A percentile compares a stretch with the other conserved stretches of the same genome.
Conservation (phyloP, 176 grass and related monocot genomes). For the Phoenix roebelenii region DNA sequence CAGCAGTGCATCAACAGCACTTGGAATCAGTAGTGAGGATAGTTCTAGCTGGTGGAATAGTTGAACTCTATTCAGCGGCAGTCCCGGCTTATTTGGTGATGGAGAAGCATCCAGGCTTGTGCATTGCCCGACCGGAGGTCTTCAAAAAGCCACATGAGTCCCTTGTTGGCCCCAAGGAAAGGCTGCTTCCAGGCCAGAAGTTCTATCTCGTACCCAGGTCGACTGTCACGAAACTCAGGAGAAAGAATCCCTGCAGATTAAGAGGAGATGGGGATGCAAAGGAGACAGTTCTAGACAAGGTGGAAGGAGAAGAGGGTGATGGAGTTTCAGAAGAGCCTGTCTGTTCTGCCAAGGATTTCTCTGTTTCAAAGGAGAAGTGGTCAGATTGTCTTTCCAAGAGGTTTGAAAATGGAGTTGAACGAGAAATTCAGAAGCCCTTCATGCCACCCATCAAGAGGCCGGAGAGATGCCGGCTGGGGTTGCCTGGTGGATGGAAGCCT, state of each 20-base stretch:
- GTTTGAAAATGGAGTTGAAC: slow-evolving; percentile 1
- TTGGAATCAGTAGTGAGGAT: slow-evolving; percentile 34
- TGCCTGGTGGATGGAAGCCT: slow-evolving; percentile 35
- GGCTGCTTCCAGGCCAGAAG: slow-evolving; percentile 52
- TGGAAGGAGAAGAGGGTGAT: background rate
- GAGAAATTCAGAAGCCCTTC: background rate
- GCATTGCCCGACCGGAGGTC: slow-evolving; percentile 41
- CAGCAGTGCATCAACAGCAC: background rate
- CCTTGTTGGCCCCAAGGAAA: slow-evolving; percentile 18
- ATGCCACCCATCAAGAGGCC: background rate
- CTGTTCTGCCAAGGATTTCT: slow-evolving; percentile 28
- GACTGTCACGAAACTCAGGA: slow-evolving; percentile 27
- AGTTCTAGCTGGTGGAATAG: slow-evolving; percentile 36
- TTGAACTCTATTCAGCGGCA: slow-evolving; percentile 36
- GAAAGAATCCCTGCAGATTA: slow-evolving; percentile 6
- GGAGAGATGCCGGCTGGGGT: background rate
- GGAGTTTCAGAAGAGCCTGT: background rate
- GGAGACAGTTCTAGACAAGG: background rate
- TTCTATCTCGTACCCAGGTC: slow-evolving; percentile 29
- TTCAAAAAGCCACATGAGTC: slow-evolving; percentile 49
- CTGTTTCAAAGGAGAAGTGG: slow-evolving; percentile 24
- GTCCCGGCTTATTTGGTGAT: slow-evolving; percentile 42
- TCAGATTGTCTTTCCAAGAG: slow-evolving; percentile 3
- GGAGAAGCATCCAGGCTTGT: slow-evolving; percentile 42
- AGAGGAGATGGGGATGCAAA: background rate